Evolutionary conservation across 306 rosid genomes (phyloP).

Genomic region (Castanospermum australe): DNA sequence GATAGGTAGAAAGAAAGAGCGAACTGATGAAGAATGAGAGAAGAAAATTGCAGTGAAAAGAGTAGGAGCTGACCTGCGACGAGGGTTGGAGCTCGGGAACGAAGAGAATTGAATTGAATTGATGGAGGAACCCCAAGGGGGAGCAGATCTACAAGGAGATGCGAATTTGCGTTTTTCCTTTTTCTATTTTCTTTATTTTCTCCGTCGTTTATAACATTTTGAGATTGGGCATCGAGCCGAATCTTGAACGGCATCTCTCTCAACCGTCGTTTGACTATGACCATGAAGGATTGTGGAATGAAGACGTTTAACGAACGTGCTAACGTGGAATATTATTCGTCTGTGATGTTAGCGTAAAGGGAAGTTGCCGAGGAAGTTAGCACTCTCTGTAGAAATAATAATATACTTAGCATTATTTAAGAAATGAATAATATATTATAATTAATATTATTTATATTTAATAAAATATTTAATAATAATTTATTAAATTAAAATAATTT

Average conservation of each 20-base stretch:
- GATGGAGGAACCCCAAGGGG: conserved; percentile 40
- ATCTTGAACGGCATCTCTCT: neutral
- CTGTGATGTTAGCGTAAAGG: no score
- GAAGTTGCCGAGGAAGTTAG: no score
- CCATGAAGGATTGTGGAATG: neutral
- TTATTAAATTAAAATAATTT: no score
- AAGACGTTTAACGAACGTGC: neutral
- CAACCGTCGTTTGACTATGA: neutral
- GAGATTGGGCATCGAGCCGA: neutral
- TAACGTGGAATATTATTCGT: neutral
- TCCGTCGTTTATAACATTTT: neutral
- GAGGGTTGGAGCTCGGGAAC: conserved; percentile 45
- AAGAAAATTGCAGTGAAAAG: neutral
- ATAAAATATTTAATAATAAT: no score
- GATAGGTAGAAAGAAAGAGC: neutral
- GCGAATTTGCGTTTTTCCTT: conserved; percentile 12
- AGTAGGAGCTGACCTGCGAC: conserved; percentile 52
- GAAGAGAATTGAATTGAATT: conserved; percentile 28
- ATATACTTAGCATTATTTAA: no score
- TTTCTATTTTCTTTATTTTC: neutral
- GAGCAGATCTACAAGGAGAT: conserved; percentile 57
- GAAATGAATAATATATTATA: no score
- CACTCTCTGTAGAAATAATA: no score
- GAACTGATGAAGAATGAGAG: neutral
- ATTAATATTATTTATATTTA: no score